A percentile compares a stretch with the other conserved stretches of the same genome.
Conservation (phyloP, 1,139 yeast species). For the Pichia sp. region DNA sequence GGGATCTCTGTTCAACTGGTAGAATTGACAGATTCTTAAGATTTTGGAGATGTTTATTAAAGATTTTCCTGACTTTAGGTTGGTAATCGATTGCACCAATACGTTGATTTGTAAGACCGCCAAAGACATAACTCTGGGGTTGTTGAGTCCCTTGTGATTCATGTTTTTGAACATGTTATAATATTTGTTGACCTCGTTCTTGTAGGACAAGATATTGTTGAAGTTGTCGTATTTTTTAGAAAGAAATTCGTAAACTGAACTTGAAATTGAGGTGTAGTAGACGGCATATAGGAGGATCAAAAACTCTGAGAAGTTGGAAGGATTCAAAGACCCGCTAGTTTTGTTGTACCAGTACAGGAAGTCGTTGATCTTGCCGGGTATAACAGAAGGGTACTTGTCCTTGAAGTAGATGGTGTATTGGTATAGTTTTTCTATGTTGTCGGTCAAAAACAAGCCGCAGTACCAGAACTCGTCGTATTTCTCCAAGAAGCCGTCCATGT, state of each 20-base stretch:
- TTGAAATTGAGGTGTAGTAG: slow-evolving; percentile 21
- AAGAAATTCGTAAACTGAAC: slow-evolving; percentile 20
- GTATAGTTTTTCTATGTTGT: slow-evolving; percentile 23
- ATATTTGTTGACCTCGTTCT: slow-evolving; percentile 23
- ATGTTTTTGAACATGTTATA: slow-evolving; percentile 18
- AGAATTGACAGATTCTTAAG: slow-evolving; percentile 26
- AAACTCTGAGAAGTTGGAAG: slow-evolving; percentile 23
- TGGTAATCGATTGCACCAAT: slow-evolving; percentile 23
- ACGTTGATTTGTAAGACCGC: slow-evolving; percentile 24
- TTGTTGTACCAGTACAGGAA: slow-evolving; percentile 25
- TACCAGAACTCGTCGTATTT: slow-evolving; percentile 53
- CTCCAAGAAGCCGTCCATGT: slow-evolving; percentile 37
- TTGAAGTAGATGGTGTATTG: slow-evolving; percentile 18
- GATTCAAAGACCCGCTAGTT: slow-evolving; percentile 18
- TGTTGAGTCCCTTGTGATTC: slow-evolving; percentile 21
- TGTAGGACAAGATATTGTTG: slow-evolving; percentile 16
- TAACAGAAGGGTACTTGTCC: slow-evolving; percentile 3
- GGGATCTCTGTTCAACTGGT: slow-evolving; percentile 55
- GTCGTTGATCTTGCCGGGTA: slow-evolving; percentile 18
- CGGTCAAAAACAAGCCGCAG: slow-evolving; percentile 24
- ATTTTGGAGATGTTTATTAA: slow-evolving; percentile 23
- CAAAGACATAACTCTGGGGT: slow-evolving; percentile 26
- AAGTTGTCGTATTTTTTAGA: slow-evolving; percentile 13
- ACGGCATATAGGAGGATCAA: slow-evolving; percentile 22
- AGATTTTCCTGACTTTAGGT: slow-evolving; percentile 25